Evolutionary conservation across 2,329 filamentous ascomycete species (phyloP).

Genomic region (Nigrospora sphaerica): DNA sequence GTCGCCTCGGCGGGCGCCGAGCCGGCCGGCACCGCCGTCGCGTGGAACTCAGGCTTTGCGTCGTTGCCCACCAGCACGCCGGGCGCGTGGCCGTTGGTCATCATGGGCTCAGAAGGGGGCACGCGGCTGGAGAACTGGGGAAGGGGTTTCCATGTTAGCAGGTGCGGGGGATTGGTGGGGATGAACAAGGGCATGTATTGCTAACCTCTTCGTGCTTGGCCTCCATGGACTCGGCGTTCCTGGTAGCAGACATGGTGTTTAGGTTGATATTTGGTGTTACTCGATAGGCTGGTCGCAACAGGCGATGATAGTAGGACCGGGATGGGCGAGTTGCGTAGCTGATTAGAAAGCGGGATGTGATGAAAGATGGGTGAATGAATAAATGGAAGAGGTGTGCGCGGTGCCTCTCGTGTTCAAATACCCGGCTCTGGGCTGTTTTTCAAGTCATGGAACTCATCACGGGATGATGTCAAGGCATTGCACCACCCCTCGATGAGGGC

Average conservation of each 20-base stretch:
- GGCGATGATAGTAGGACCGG: too few species aligned
- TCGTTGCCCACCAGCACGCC: constrained; percentile 56
- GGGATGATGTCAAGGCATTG: too few species aligned
- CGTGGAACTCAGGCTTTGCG: constrained; percentile 53
- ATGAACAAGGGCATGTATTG: too few species aligned
- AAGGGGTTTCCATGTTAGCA: too few species aligned
- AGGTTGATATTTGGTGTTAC: not conserved
- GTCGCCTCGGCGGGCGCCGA: constrained; percentile 46
- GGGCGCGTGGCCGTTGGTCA: constrained; percentile 51
- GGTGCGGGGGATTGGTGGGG: too few species aligned
- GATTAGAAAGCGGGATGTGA: not conserved
- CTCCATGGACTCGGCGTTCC: not conserved
- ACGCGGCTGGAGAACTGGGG: constrained; percentile 45
- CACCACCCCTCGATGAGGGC: too few species aligned
- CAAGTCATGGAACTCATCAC: too few species aligned
- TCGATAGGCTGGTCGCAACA: not conserved
- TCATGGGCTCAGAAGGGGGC: constrained; percentile 43
- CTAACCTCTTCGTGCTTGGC: constrained; percentile 1
- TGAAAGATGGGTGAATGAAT: too few species aligned
- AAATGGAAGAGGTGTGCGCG: too few species aligned
- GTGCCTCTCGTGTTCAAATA: not conserved
- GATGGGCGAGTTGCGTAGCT: not conserved
- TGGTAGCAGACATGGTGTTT: not conserved
- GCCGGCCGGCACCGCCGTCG: constrained; percentile 53
- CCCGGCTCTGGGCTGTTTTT: not conserved